Conservation (phyloP, 768 basidiomycete species). For the Kwoniella dejecticola region DNA sequence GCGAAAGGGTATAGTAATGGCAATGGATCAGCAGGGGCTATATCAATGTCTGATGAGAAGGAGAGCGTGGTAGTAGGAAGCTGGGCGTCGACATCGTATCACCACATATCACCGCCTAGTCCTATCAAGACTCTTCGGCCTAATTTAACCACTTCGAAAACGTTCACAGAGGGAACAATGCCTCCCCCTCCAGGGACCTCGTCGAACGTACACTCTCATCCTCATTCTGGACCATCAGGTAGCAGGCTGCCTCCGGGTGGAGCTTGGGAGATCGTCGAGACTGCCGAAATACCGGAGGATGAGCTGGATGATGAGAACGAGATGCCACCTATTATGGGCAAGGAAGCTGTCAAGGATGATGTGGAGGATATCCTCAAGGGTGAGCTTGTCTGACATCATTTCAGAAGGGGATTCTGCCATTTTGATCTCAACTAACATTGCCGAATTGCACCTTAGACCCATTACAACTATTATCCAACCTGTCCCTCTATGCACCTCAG, state of each 20-base stretch:
- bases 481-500: constrained; percentile 33
- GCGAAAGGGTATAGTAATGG: constrained; percentile 1
- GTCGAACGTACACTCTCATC: not conserved
- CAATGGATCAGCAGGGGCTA: not conserved
- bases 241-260: constrained; percentile 46
- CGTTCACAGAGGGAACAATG: constrained; percentile 32
- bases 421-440: not conserved
- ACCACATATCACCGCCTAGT: constrained; percentile 32
- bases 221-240: not conserved
- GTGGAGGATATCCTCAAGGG: constrained; percentile 76
- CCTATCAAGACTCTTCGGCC: constrained; percentile 24
- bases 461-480: constrained; percentile 22
- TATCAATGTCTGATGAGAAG: not conserved
- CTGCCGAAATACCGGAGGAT: constrained; percentile 29
- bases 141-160: constrained; percentile 29
- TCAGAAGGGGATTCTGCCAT: no score
- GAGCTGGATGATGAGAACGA: not conserved
- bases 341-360: constrained; percentile 67
- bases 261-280: constrained; percentile 49
- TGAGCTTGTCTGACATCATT: constrained; percentile 55
- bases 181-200: constrained; percentile 41
- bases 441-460: constrained; percentile 12
- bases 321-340: constrained; percentile 33
- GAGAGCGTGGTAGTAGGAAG: constrained; percentile 16
- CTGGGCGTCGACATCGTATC: constrained; percentile 34